A percentile compares a stretch with the other conserved stretches of the same genome.
Evolutionary conservation across 345 rosid species (phyloP).

Genomic region (Eucalyptus fibrosa): DNA sequence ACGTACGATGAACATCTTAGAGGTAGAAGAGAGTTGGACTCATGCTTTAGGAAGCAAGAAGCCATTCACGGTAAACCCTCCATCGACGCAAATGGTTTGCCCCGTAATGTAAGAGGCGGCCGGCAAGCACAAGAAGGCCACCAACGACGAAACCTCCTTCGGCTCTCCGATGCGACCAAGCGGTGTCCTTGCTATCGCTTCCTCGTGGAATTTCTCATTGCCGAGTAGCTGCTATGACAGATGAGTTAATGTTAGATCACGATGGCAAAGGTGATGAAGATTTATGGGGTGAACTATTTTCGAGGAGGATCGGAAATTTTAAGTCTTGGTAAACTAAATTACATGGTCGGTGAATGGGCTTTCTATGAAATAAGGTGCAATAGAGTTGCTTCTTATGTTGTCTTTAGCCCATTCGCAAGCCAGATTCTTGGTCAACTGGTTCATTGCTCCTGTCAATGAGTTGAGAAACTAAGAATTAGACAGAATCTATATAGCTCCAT

Average conservation of each 20-base stretch:
- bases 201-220: background rate
- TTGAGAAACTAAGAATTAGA: background rate
- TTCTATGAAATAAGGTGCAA: constrained; percentile 28
- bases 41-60: background rate
- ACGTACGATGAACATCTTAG: background rate
- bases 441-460: constrained; percentile 26
- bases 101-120: constrained; percentile 59
- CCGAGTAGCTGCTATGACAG: background rate
- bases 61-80: background rate
- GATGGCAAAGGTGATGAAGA: background rate
- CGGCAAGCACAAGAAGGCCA: constrained; percentile 47
- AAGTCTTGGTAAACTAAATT: background rate
- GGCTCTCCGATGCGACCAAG: constrained; percentile 35
- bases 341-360: constrained; percentile 11
- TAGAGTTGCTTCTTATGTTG: constrained; percentile 39
- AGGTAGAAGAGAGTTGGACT: background rate
- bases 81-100: constrained; percentile 17
- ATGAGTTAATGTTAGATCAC: background rate
- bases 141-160: constrained; percentile 36
- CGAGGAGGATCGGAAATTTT: background rate
- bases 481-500: background rate
- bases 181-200: constrained; percentile 19
- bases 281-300: background rate
- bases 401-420: constrained; percentile 79
- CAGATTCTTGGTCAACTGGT: constrained; percentile 35